Conservation (phyloP, 192 early-diverging fungal genomes). For the Backusella sp. region DNA sequence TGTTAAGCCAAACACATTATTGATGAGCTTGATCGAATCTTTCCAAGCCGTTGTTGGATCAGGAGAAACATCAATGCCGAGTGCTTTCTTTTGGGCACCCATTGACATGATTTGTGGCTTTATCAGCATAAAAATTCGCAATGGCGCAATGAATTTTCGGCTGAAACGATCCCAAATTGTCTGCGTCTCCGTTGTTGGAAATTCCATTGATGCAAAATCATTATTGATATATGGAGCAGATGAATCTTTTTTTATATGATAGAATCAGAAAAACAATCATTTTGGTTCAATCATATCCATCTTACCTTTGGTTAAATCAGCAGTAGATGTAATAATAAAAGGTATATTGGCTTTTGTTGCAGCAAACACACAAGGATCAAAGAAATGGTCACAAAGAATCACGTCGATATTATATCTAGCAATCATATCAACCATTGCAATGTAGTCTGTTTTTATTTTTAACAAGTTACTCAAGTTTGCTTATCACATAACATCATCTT, state of each 20-base stretch:
- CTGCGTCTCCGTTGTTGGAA: background rate
- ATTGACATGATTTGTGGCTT: background rate
- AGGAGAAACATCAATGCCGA: background rate
- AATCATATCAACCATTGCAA: background rate
- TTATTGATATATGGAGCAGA: background rate
- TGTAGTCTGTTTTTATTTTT: background rate
- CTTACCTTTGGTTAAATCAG: slow-evolving; percentile 4
- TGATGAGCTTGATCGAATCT: slow-evolving; percentile 20
- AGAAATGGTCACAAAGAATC: slow-evolving; percentile 26
- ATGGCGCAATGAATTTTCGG: background rate
- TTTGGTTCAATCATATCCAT: background rate
- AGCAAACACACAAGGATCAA: slow-evolving; percentile 10
- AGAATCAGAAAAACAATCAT: background rate
- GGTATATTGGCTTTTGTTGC: slow-evolving; percentile 19
- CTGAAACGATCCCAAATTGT: background rate
- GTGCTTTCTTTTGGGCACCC: background rate
- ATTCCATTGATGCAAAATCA: background rate
- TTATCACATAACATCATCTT: background rate
- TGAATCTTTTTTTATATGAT: background rate
- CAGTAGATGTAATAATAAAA: slow-evolving; percentile 22
- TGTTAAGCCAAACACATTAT: slow-evolving; percentile 23
- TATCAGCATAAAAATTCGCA: background rate
- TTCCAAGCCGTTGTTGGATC: background rate
- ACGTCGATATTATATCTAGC: background rate
- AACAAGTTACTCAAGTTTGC: too few species aligned